These are phyloP conservation scores for Immersiporthe knoxdaviesiana DNA, from an alignment of 2,329 filamentous ascomycete species.

Conservation along the genomic window DNA sequence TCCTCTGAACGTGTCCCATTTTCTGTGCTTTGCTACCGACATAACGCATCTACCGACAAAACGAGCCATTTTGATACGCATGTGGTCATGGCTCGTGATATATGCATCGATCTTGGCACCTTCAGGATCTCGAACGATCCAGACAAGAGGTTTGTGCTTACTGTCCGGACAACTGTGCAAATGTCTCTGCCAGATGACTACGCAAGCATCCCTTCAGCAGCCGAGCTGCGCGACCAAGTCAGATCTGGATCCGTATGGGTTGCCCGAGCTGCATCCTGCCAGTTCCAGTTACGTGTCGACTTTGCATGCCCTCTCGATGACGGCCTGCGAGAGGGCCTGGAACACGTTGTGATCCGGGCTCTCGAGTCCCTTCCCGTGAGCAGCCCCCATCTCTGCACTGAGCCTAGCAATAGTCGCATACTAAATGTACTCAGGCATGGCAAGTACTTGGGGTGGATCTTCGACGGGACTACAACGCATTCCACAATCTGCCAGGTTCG, in stretches of 20 bases:
- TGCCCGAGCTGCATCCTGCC: slow-evolving; percentile 24
- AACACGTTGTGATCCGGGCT: slow-evolving; percentile 3
- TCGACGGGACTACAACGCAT: slow-evolving; percentile 12
- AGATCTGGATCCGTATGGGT: slow-evolving; percentile 23
- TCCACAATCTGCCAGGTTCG: slow-evolving; percentile 6
- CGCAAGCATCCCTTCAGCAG: not conserved
- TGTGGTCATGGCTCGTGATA: slow-evolving; percentile 20
- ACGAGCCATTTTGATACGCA: not conserved
- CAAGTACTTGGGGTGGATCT: slow-evolving; percentile 20
- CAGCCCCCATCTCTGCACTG: not conserved
- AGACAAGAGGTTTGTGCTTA: slow-evolving; percentile 19
- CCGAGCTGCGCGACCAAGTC: slow-evolving; percentile 23
- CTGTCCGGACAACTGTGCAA: slow-evolving; percentile 10
- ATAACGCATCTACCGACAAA: not conserved
- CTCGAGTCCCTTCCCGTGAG: slow-evolving; percentile 18
- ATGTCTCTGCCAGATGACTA: slow-evolving; percentile 19
- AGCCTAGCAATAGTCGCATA: not conserved
- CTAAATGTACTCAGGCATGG: slow-evolving; percentile 23
- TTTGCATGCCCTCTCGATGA: slow-evolving; percentile 5
- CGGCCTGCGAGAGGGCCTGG: not conserved
- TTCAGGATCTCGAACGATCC: slow-evolving; percentile 23
- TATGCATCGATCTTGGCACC: slow-evolving; percentile 19
- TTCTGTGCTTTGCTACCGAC: not conserved
- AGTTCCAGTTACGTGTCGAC: slow-evolving; percentile 10
- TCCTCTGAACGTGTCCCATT: not conserved